Evolutionary conservation across 2,329 filamentous ascomycete genomes (phyloP).

Genomic region (Penicillium sp.): DNA sequence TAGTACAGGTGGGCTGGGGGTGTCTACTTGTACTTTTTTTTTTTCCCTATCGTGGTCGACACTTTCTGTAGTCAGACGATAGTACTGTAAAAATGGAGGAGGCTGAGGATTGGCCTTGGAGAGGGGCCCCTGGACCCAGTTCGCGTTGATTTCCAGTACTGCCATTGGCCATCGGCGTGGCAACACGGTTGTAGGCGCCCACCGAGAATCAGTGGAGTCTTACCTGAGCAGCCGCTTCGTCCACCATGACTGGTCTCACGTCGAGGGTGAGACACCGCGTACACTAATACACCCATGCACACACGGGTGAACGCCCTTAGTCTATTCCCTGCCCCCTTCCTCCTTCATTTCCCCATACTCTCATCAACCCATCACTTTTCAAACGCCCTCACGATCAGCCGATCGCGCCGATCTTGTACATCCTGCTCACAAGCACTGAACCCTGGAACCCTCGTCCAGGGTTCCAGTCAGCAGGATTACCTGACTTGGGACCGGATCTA

Average conservation of each 20-base stretch:
- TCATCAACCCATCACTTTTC: background rate
- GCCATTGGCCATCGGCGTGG: constrained; percentile 9
- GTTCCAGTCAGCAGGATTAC: background rate
- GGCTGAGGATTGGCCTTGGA: background rate
- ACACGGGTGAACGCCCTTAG: background rate
- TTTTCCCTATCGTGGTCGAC: too few species aligned
- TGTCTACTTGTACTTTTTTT: too few species aligned
- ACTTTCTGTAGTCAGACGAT: too few species aligned
- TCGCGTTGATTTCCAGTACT: background rate
- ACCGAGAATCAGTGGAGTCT: constrained; percentile 11
- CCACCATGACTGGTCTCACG: constrained; percentile 3
- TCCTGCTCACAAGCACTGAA: background rate
- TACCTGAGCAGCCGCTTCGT: constrained; percentile 16
- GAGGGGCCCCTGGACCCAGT: background rate
- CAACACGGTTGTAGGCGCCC: background rate
- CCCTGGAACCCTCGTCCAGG: background rate
- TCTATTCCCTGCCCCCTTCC: background rate
- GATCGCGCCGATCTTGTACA: constrained; percentile 3
- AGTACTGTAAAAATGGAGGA: background rate
- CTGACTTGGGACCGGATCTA: background rate
- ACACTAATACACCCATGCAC: background rate
- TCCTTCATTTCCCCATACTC: background rate
- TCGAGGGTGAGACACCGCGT: constrained; percentile 10
- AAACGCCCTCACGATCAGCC: background rate
- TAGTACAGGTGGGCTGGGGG: background rate